Conservation (phyloP, 2,329 filamentous ascomycete genomes). For the Polytolypa hystricis region DNA sequence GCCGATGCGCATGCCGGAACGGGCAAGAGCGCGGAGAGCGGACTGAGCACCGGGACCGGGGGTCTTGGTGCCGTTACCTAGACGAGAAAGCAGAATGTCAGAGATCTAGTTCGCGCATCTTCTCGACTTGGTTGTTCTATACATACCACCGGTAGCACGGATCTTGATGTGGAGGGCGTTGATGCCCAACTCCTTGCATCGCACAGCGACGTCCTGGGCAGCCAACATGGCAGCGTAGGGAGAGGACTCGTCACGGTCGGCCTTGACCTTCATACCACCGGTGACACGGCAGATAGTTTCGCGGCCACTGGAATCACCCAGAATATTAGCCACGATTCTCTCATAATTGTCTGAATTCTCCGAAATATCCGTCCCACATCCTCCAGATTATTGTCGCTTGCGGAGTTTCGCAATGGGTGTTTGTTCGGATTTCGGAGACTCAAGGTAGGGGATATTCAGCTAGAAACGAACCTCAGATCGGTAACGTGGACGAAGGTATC, state of each 20-base stretch:
- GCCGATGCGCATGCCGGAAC: slow-evolving; percentile 99
- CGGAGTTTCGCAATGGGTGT: slow-evolving; percentile 4
- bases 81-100: slow-evolving; percentile 3
- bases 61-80: slow-evolving; percentile 99
- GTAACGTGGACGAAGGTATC: slow-evolving; percentile 97
- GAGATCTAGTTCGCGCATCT: no score
- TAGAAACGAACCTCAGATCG: slow-evolving; percentile 70
- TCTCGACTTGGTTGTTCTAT: no score
- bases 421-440: slow-evolving; percentile 2
- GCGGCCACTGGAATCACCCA: slow-evolving; percentile 75
- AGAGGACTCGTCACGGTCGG: slow-evolving; percentile 98
- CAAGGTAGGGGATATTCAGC: slow-evolving; percentile 8
- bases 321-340: slow-evolving; percentile 45
- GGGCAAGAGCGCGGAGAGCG: slow-evolving; percentile 94
- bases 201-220: slow-evolving; percentile 90
- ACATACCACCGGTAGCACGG: slow-evolving; percentile 90
- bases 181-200: slow-evolving; percentile 77
- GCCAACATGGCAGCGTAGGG: slow-evolving; percentile 99
- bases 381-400: slow-evolving; percentile 5
- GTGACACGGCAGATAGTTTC: slow-evolving; percentile 99
- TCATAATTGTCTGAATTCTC: no score
- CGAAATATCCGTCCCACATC: no score
- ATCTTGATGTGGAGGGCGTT: slow-evolving; percentile 99
- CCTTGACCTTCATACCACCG: slow-evolving; percentile 99
- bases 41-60: slow-evolving; percentile 98